Evolutionary conservation across 2,329 filamentous ascomycete genomes (phyloP).

Genomic region (Alternaria tenuissima): DNA sequence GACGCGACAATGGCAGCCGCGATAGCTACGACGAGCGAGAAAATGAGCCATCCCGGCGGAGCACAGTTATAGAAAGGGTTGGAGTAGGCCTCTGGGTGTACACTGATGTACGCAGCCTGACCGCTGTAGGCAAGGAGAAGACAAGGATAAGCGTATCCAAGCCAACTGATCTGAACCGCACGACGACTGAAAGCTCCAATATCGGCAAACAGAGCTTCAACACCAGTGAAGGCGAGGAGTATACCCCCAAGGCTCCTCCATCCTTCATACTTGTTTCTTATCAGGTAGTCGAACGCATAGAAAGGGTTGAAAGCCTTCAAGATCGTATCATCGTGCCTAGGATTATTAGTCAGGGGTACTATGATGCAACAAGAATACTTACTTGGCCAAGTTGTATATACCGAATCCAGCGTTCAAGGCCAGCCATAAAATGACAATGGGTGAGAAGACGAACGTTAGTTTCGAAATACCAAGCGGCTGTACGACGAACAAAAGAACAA

Average conservation of each 20-base stretch:
- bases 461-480: slow-evolving; percentile 72
- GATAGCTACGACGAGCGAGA: slow-evolving; percentile 72
- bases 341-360: slow-evolving; percentile 18
- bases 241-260: slow-evolving; percentile 76
- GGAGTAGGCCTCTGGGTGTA: slow-evolving; percentile 66
- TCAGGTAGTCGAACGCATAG: slow-evolving; percentile 68
- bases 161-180: slow-evolving; percentile 78
- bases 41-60: slow-evolving; percentile 73
- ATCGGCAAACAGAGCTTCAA: slow-evolving; percentile 82
- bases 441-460: slow-evolving; percentile 69
- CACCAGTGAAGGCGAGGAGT: slow-evolving; percentile 75
- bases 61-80: slow-evolving; percentile 79
- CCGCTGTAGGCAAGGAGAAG: slow-evolving; percentile 72
- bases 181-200: slow-evolving; percentile 74
- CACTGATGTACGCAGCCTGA: slow-evolving; percentile 76
- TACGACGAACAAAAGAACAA: slow-evolving; percentile 69
- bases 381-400: slow-evolving; percentile 60
- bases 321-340: slow-evolving; percentile 57
- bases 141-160: slow-evolving; percentile 73
- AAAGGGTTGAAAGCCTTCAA: slow-evolving; percentile 63
- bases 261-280: slow-evolving; percentile 65
- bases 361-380: not conserved
- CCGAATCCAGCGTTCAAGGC: slow-evolving; percentile 69
- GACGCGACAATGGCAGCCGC: slow-evolving; percentile 77
- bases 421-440: slow-evolving; percentile 73